These are phyloP conservation scores for Haplosporangium gracile DNA, from an alignment of 192 early-diverging fungal species.

Conservation along the genomic window DNA sequence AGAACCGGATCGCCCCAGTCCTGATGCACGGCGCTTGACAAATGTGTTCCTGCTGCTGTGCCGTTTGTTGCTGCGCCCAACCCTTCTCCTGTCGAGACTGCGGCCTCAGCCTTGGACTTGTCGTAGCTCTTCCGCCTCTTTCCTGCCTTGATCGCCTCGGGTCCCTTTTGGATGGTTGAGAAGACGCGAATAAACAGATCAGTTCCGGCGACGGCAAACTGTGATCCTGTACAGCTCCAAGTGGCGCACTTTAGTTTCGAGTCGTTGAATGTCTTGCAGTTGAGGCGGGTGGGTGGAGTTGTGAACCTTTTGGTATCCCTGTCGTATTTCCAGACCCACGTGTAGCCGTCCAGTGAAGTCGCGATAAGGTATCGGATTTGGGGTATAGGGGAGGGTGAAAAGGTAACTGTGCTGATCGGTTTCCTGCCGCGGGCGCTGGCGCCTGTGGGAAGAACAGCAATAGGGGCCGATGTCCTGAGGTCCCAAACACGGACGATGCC, in stretches of 20 bases:
- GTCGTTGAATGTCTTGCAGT: constrained; percentile 58
- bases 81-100: constrained; percentile 14
- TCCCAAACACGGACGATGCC: constrained; percentile 85
- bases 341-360: constrained; percentile 78
- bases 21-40: constrained; percentile 5
- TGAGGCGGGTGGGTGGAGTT: constrained; percentile 65
- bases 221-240: constrained; percentile 84
- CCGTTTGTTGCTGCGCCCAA: background rate
- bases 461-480: constrained; percentile 75
- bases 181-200: constrained; percentile 85
- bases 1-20: constrained; percentile 58
- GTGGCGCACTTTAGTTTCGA: constrained; percentile 65
- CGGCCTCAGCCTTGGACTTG: constrained; percentile 16
- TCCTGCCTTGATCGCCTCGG: constrained; percentile 41
- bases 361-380: constrained; percentile 79
- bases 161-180: constrained; percentile 70
- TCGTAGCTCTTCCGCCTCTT: constrained; percentile 28
- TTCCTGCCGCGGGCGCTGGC: constrained; percentile 33
- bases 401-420: constrained; percentile 64
- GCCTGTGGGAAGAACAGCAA: constrained; percentile 71
- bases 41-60: constrained; percentile 10
- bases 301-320: constrained; percentile 67
- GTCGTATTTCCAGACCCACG: constrained; percentile 82
- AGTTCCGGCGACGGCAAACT: constrained; percentile 82
- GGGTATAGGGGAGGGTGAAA: constrained; percentile 81